Percentiles rank a stretch among this genome's conserved stretches.
These are phyloP conservation scores for Cutaneotrichosporon arboriforme DNA, from an alignment of 1,284 basidiomycete species.

Conservation along the genomic window DNA sequence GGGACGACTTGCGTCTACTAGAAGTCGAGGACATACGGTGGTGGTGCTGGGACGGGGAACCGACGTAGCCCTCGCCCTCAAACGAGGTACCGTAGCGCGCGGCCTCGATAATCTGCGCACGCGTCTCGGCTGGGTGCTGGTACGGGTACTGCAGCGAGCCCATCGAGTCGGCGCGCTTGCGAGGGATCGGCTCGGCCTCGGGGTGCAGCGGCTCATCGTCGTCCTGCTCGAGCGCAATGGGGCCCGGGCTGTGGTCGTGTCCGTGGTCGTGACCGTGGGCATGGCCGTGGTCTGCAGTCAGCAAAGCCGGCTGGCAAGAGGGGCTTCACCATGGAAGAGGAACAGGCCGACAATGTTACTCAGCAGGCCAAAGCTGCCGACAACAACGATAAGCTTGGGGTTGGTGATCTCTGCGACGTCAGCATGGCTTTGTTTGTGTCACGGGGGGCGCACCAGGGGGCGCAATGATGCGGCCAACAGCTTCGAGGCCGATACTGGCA, in stretches of 20 bases:
- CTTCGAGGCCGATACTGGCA: conserved; percentile 92
- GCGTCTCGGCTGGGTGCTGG: conserved; percentile 76
- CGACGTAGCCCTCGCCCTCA: conserved; percentile 19
- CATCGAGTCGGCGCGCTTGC: conserved; percentile 41
- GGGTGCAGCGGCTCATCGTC: conserved; percentile 20
- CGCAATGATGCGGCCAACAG: conserved; percentile 81
- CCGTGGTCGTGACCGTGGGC: conserved; percentile 55
- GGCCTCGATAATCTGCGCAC: conserved; percentile 79
- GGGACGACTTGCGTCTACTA: conserved; percentile 12
- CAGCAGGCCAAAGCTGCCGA: conserved; percentile 80
- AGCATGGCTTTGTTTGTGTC: background rate
- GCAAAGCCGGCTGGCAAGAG: background rate
- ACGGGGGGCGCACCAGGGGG: conserved; percentile 59
- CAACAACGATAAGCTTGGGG: conserved; percentile 80
- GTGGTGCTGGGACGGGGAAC: conserved; percentile 22
- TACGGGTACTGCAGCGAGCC: conserved; percentile 35
- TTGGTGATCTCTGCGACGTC: conserved; percentile 70
- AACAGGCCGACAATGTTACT: conserved; percentile 92
- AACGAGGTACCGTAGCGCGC: conserved; percentile 52
- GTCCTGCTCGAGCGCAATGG: conserved; percentile 24
- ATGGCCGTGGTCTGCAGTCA: conserved; percentile 61
- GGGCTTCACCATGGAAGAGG: conserved; percentile 78
- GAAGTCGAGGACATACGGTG: conserved; percentile 15
- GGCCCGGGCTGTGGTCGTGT: conserved; percentile 56
- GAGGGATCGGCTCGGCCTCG: conserved; percentile 16